Evolutionary conservation across 148 eudicot genomes (phyloP).

Genomic region (Chenopodium album): DNA sequence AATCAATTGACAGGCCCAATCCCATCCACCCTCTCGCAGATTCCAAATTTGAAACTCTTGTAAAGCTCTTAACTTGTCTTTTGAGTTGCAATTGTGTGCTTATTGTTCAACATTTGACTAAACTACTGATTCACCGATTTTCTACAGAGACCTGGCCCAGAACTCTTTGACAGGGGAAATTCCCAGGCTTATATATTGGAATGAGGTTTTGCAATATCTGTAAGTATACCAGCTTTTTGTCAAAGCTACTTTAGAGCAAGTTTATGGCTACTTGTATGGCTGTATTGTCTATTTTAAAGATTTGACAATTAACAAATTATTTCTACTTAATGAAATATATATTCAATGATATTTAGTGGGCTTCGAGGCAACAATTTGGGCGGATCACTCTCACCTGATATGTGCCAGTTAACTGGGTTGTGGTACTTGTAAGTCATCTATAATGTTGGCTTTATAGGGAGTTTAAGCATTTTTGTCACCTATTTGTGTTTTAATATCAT

Average conservation of each 20-base stretch:
- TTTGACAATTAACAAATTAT: not conserved
- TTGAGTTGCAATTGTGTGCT: not conserved
- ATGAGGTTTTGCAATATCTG: slow-evolving; percentile 95
- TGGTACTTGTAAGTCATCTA: slow-evolving; percentile 93
- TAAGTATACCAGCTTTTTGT: slow-evolving; percentile 32
- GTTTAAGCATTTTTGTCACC: not conserved
- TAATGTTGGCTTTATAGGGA: not conserved
- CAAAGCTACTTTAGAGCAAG: not conserved
- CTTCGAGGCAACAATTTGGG: slow-evolving; percentile 81
- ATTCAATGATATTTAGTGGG: slow-evolving; percentile 50
- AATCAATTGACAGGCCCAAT: slow-evolving; percentile 90
- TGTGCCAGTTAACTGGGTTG: slow-evolving; percentile 95
- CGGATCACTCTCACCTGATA: slow-evolving; percentile 82
- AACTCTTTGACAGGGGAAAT: slow-evolving; percentile 92
- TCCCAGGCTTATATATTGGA: slow-evolving; percentile 96
- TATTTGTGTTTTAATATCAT: not conserved
- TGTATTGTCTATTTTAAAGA: not conserved
- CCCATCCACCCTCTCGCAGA: slow-evolving; percentile 96
- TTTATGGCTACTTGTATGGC: not conserved
- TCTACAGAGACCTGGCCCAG: slow-evolving; percentile 83
- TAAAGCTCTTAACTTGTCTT: slow-evolving; percentile 30
- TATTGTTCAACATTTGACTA: not conserved
- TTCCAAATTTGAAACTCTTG: slow-evolving; percentile 85
- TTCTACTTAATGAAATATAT: not conserved
- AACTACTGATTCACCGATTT: not conserved